Evolutionary conservation across 139 green algal species (phyloP).

Genomic region (Chlorokybus atmophyticus): DNA sequence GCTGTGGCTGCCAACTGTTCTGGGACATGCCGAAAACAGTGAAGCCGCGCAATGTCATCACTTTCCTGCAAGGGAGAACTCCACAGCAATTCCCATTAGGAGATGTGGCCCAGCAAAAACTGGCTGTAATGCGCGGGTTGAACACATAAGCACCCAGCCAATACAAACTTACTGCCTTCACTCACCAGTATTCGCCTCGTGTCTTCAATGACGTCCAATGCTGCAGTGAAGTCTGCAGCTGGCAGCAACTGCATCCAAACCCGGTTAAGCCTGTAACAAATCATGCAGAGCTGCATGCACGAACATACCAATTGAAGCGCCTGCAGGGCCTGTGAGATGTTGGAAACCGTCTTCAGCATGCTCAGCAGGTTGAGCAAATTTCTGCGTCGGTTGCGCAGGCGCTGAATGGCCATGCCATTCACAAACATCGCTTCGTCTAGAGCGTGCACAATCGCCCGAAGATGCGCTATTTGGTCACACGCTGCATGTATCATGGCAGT

Average conservation of each 20-base stretch:
- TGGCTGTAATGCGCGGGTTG: background rate
- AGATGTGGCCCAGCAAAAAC: too few species aligned
- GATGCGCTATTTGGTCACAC: conserved; percentile 34
- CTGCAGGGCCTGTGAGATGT: conserved; percentile 34
- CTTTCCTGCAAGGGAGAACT: conserved; percentile 21
- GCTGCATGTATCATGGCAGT: conserved; percentile 31
- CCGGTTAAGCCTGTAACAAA: too few species aligned
- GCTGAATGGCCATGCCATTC: conserved; percentile 33
- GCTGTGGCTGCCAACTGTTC: conserved; percentile 15
- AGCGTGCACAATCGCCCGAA: conserved; percentile 29
- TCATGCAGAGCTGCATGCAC: too few species aligned
- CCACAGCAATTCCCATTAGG: too few species aligned
- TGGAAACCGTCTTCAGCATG: conserved; percentile 42
- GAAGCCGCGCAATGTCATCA: conserved; percentile 27
- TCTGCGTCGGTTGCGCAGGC: conserved; percentile 38
- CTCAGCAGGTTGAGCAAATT: conserved; percentile 52
- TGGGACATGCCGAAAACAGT: conserved; percentile 35
- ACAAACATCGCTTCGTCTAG: conserved; percentile 50
- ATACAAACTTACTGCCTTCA: background rate
- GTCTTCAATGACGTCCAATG: conserved; percentile 57
- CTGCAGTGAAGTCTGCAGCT: conserved; percentile 47
- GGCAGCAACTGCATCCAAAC: conserved; percentile 11
- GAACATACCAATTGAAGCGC: conserved; percentile 47
- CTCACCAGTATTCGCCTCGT: conserved; percentile 12
- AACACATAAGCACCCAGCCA: background rate